Percentiles rank a stretch among this genome's conserved stretches.
phyloP scores from a whole-genome alignment of 2,329 filamentous ascomycete genomes.

The Fusarium falciforme region DNA sequence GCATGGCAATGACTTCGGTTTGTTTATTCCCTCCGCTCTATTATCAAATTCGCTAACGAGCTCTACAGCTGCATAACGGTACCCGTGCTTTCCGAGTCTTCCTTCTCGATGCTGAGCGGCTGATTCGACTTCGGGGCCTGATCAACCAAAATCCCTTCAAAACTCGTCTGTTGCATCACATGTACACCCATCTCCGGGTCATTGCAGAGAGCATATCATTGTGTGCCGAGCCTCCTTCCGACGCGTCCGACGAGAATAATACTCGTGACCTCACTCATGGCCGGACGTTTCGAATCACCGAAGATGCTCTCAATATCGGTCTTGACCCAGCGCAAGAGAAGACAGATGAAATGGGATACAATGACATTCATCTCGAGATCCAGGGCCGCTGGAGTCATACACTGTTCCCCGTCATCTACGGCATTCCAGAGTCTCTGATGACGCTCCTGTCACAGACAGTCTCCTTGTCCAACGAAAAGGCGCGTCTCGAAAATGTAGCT shows the following conservation, averaged over 20 bases:
- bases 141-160: slow-evolving; percentile 54
- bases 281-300: slow-evolving; percentile 45
- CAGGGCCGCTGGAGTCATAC: slow-evolving; percentile 54
- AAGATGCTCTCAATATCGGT: slow-evolving; percentile 45
- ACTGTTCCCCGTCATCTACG: slow-evolving; percentile 58
- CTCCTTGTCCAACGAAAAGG: slow-evolving; percentile 56
- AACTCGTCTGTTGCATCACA: slow-evolving; percentile 57
- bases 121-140: slow-evolving; percentile 53
- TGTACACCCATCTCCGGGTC: slow-evolving; percentile 58
- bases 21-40: neutral
- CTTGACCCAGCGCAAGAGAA: slow-evolving; percentile 44
- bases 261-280: neutral
- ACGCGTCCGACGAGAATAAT: neutral
- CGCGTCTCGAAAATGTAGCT: slow-evolving; percentile 42
- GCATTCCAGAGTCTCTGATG: slow-evolving; percentile 55
- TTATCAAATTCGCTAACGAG: neutral
- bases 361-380: slow-evolving; percentile 56
- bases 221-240: neutral
- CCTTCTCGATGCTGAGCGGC: slow-evolving; percentile 56
- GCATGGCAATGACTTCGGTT: slow-evolving; percentile 41
- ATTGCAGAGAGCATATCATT: slow-evolving; percentile 55
- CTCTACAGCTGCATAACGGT: slow-evolving; percentile 27
- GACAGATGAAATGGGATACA: slow-evolving; percentile 53
- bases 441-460: slow-evolving; percentile 55
- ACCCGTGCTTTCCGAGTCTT: slow-evolving; percentile 35